Percentiles rank a stretch among this genome's conserved stretches.
Conservation (phyloP, 345 rosid genomes). For the Noccaea caerulescens region DNA sequence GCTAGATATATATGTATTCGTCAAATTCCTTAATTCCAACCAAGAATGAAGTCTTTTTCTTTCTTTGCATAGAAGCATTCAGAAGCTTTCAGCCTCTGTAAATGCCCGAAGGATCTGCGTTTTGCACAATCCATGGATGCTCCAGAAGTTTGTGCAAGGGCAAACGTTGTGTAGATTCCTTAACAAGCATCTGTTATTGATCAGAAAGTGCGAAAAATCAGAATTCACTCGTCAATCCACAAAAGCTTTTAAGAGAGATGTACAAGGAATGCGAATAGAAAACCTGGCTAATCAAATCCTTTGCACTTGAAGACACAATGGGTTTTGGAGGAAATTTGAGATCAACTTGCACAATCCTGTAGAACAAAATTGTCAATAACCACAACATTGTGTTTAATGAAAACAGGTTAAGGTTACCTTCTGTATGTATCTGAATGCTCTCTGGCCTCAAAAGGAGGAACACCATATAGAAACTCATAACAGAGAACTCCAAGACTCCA, state of each 20-base stretch:
- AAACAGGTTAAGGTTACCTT: slow-evolving; percentile 51
- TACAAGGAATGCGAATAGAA: neutral
- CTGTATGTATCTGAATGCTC: slow-evolving; percentile 91
- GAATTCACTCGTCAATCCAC: neutral
- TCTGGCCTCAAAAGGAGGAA: slow-evolving; percentile 88
- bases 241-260: neutral
- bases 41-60: slow-evolving; percentile 11
- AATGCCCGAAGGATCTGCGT: slow-evolving; percentile 88
- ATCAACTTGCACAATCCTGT: slow-evolving; percentile 96
- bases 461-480: slow-evolving; percentile 87
- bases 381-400: neutral
- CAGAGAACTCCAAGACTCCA: slow-evolving; percentile 98
- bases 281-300: slow-evolving; percentile 93
- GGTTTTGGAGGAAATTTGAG: slow-evolving; percentile 91
- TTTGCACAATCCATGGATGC: slow-evolving; percentile 94
- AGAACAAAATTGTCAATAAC: neutral
- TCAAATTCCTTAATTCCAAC: slow-evolving; percentile 1
- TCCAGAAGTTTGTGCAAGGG: slow-evolving; percentile 87
- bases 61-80: neutral
- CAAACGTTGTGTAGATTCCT: slow-evolving; percentile 78
- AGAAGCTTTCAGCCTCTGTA: slow-evolving; percentile 53
- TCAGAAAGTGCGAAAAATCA: neutral
- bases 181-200: slow-evolving; percentile 77
- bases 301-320: slow-evolving; percentile 80
- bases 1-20: neutral